These are phyloP conservation scores for Starmerella floricola DNA, from an alignment of 805 yeast genomes.

Conservation along the genomic window DNA sequence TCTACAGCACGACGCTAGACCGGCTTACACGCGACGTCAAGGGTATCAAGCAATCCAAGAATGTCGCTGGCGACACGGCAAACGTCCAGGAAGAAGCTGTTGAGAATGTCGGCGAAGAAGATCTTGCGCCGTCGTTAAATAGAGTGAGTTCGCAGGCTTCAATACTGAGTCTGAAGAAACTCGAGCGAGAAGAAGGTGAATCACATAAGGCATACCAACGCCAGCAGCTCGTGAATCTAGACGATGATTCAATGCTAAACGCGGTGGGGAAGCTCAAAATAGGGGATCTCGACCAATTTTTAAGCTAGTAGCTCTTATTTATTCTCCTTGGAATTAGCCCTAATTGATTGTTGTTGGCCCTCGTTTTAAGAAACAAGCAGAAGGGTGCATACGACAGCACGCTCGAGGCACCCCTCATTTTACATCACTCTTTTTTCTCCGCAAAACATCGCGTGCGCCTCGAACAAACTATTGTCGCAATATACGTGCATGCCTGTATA, in stretches of 20 bases:
- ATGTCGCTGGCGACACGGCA: not conserved
- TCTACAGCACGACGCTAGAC: constrained; percentile 21
- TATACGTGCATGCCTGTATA: no score
- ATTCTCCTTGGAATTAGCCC: no score
- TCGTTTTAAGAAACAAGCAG: no score
- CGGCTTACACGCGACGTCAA: constrained; percentile 15
- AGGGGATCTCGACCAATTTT: constrained; percentile 19
- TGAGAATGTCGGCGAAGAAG: constrained; percentile 17
- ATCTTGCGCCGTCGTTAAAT: constrained; percentile 20
- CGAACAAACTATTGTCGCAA: no score
- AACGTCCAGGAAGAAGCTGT: constrained; percentile 16
- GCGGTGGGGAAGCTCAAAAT: constrained; percentile 14
- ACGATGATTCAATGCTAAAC: constrained; percentile 6
- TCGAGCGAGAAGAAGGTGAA: constrained; percentile 88
- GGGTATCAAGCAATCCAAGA: constrained; percentile 1
- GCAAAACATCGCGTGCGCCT: no score
- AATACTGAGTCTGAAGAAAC: constrained; percentile 36
- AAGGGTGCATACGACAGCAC: no score
- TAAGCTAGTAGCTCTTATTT: not conserved
- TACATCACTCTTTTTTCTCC: no score
- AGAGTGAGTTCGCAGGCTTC: constrained; percentile 26
- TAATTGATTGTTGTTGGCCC: not conserved
- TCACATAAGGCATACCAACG: constrained; percentile 69
- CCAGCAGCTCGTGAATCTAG: not conserved
- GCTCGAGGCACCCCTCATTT: no score